These are phyloP conservation scores for Leccinum pachyderme DNA, from an alignment of 1,284 basidiomycete species.

Conservation along the genomic window DNA sequence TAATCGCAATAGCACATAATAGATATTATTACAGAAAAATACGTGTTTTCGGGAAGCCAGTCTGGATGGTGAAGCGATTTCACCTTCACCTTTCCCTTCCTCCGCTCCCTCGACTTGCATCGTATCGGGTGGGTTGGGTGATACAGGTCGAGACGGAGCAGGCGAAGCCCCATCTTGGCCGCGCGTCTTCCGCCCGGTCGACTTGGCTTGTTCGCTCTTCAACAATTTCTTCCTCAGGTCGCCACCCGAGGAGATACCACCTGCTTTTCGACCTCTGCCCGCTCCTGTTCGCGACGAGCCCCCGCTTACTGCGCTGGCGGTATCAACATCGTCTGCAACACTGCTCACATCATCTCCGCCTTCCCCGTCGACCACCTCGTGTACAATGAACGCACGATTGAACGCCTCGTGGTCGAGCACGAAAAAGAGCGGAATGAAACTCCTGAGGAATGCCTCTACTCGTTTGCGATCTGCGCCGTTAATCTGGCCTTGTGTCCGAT, in stretches of 20 bases:
- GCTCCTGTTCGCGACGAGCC: constrained; percentile 37
- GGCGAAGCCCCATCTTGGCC: constrained; percentile 42
- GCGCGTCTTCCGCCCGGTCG: constrained; percentile 56
- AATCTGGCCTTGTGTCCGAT: constrained; percentile 80
- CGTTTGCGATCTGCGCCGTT: constrained; percentile 72
- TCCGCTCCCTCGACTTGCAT: constrained; percentile 36
- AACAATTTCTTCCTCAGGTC: constrained; percentile 73
- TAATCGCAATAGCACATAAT: constrained; percentile 83
- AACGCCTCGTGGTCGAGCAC: constrained; percentile 69
- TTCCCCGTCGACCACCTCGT: constrained; percentile 47
- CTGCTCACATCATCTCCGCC: constrained; percentile 51
- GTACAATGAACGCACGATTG: constrained; percentile 63
- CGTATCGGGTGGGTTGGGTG: constrained; percentile 51
- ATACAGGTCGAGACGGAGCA: constrained; percentile 39
- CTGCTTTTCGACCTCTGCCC: constrained; percentile 40
- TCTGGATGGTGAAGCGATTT: constrained; percentile 18
- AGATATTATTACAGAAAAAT: constrained; percentile 89
- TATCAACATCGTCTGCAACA: constrained; percentile 48
- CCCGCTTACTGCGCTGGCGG: constrained; percentile 38
- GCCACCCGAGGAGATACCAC: constrained; percentile 43
- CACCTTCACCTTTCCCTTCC: constrained; percentile 28
- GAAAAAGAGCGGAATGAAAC: constrained; percentile 76
- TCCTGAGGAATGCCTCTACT: constrained; percentile 83
- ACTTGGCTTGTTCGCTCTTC: constrained; percentile 78
- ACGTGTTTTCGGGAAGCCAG: constrained; percentile 47